Conservation (phyloP, 148 eudicot genomes). For the Nepenthes mirabilis region DNA sequence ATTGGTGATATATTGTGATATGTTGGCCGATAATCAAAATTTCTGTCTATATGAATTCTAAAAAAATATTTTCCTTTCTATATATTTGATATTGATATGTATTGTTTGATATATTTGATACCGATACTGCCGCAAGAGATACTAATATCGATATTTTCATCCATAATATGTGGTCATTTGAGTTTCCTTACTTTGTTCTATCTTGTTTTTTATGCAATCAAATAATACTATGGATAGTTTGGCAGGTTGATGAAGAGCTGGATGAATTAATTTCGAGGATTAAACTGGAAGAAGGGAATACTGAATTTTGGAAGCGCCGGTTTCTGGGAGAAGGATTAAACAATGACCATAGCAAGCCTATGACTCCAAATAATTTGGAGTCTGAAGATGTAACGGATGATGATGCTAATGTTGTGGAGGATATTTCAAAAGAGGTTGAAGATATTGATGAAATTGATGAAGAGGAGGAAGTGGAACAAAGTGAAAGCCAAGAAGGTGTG, state of each 20-base stretch:
- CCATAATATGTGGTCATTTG: neutral
- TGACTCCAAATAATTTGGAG: conserved; percentile 27
- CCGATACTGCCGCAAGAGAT: too few species aligned
- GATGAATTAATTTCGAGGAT: conserved; percentile 85
- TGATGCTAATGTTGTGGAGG: conserved; percentile 44
- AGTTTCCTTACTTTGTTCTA: neutral
- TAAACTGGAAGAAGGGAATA: conserved; percentile 83
- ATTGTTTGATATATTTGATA: too few species aligned
- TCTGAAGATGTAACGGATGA: conserved; percentile 44
- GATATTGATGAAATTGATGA: conserved; percentile 71
- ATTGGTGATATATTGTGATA: too few species aligned
- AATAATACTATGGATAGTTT: conserved; percentile 4
- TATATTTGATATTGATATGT: too few species aligned
- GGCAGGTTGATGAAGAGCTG: conserved; percentile 83
- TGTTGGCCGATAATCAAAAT: too few species aligned
- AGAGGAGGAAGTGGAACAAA: conserved; percentile 69
- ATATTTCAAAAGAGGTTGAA: conserved; percentile 49
- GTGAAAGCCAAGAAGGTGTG: conserved; percentile 46
- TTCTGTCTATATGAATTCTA: too few species aligned
- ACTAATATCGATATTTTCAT: neutral
- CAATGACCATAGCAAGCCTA: conserved; percentile 27
- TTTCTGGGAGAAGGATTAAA: conserved; percentile 77
- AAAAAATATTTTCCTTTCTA: too few species aligned
- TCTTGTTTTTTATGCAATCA: conserved; percentile 1
- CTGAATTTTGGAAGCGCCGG: conserved; percentile 93